Percentiles rank a stretch among this genome's conserved stretches.
These are phyloP conservation scores for Erucastrum elatum DNA, from an alignment of 345 rosid genomes.

Conservation along the genomic window DNA sequence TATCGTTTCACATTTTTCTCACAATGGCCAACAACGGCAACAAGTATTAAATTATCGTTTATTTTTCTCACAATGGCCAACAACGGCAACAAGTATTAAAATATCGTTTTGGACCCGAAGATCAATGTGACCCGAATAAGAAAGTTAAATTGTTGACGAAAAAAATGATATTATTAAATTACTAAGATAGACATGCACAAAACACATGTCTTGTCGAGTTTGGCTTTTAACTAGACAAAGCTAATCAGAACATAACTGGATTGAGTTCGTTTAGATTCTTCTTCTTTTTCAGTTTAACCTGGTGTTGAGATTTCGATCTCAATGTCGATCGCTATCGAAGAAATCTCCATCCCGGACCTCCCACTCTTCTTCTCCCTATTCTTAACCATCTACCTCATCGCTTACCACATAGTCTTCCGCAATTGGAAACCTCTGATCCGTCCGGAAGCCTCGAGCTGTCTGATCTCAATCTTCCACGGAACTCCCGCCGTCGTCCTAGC, in stretches of 20 bases:
- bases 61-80: too few relatives aligned
- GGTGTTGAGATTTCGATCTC: conserved; percentile 29
- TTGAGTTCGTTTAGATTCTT: not conserved
- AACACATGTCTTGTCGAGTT: too few relatives aligned
- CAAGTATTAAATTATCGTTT: not conserved
- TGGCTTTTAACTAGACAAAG: too few relatives aligned
- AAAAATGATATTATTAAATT: too few relatives aligned
- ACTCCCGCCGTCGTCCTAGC: conserved; percentile 74
- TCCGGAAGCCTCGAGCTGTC: conserved; percentile 77
- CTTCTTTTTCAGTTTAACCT: not conserved
- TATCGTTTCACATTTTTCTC: too few relatives aligned
- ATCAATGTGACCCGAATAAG: not conserved
- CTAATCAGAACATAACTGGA: too few relatives aligned
- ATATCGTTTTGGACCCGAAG: not conserved
- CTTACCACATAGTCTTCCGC: conserved; percentile 64
- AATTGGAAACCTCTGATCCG: conserved; percentile 60
- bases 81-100: too few relatives aligned
- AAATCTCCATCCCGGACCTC: conserved; percentile 45
- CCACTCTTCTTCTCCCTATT: conserved; percentile 57
- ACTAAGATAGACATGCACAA: too few relatives aligned
- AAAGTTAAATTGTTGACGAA: too few relatives aligned
- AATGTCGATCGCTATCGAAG: conserved; percentile 33
- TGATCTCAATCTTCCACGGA: conserved; percentile 80
- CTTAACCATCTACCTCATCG: conserved; percentile 52
- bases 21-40: too few relatives aligned